A percentile compares a stretch with the other conserved stretches of the same genome.
Evolutionary conservation across 257 asterid species (phyloP).

Genomic region (Forsythia suspensa): DNA sequence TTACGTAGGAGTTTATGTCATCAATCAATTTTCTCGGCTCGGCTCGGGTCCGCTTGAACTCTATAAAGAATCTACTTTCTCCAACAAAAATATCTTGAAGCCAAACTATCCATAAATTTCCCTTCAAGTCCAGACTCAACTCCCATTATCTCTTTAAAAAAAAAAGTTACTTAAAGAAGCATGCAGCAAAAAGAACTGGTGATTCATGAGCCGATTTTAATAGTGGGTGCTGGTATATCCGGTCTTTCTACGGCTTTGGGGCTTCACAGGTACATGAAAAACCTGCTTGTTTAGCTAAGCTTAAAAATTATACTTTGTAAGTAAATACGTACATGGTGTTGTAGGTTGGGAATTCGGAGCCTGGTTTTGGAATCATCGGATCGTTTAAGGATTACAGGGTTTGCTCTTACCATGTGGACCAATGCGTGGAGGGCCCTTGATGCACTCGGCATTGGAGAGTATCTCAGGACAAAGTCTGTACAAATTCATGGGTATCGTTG

Average conservation of each 20-base stretch:
- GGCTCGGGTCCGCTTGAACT: too few species aligned
- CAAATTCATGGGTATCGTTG: slow-evolving; percentile 45
- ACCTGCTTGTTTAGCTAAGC: not conserved
- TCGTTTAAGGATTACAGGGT: slow-evolving; percentile 60
- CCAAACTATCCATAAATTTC: too few species aligned
- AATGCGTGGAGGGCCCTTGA: slow-evolving; percentile 89
- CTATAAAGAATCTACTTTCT: not conserved
- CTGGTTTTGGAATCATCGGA: slow-evolving; percentile 80
- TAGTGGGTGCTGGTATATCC: slow-evolving; percentile 67
- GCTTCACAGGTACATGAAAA: slow-evolving; percentile 53
- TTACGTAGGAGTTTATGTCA: slow-evolving; percentile 16
- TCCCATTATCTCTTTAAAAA: not conserved
- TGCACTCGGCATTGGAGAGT: slow-evolving; percentile 63
- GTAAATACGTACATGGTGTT: not conserved
- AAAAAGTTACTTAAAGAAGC: not conserved
- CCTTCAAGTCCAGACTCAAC: not conserved
- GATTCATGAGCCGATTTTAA: slow-evolving; percentile 36
- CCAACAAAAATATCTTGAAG: not conserved
- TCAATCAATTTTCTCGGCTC: not conserved
- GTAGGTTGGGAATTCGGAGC: slow-evolving; percentile 66
- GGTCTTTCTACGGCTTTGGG: slow-evolving; percentile 67
- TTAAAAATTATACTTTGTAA: not conserved
- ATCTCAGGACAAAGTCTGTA: slow-evolving; percentile 44
- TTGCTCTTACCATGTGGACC: slow-evolving; percentile 62
- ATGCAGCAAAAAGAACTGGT: slow-evolving; percentile 13